These are phyloP conservation scores for Sarcocystis neurona DNA, from an alignment of 169 alveolate species.

Conservation along the genomic window DNA sequence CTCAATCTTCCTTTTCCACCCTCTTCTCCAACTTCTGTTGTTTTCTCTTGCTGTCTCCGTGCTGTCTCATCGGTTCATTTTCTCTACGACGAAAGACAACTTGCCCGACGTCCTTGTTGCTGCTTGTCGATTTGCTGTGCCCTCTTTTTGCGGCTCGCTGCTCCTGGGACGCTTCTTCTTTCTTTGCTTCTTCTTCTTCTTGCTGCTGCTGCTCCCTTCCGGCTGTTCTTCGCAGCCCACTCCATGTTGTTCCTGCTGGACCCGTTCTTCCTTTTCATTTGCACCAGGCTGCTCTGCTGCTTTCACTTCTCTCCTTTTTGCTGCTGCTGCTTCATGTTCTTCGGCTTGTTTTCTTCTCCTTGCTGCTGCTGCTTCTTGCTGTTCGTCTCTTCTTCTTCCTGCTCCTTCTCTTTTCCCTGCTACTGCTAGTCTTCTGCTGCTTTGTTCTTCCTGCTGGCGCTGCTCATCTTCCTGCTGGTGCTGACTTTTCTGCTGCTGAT, in stretches of 20 bases:
- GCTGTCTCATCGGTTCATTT: too few species aligned
- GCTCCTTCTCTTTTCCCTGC: not conserved
- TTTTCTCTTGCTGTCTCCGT: too few species aligned
- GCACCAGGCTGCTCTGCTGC: not conserved
- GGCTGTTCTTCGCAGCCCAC: not conserved
- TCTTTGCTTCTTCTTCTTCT: not conserved
- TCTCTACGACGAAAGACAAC: too few species aligned
- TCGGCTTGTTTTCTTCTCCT: not conserved
- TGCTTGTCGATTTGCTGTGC: too few species aligned
- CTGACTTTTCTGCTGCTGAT: too few species aligned
- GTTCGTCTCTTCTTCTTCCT: too few species aligned
- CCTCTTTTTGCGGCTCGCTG: too few species aligned
- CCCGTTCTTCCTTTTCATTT: not conserved
- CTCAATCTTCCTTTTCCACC: too few species aligned
- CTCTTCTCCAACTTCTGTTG: too few species aligned
- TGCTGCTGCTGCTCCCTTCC: not conserved
- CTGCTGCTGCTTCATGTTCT: not conserved
- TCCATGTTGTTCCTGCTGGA: not conserved
- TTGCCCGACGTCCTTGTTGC: too few species aligned
- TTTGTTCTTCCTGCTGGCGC: not conserved
- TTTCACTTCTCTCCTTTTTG: not conserved
- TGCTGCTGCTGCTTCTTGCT: too few species aligned
- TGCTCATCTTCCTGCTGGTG: too few species aligned
- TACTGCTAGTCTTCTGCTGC: not conserved
- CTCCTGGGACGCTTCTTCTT: not conserved